phyloP scores from a whole-genome alignment of 2,329 filamentous ascomycete species.

The Neoarthrinium moseri region DNA sequence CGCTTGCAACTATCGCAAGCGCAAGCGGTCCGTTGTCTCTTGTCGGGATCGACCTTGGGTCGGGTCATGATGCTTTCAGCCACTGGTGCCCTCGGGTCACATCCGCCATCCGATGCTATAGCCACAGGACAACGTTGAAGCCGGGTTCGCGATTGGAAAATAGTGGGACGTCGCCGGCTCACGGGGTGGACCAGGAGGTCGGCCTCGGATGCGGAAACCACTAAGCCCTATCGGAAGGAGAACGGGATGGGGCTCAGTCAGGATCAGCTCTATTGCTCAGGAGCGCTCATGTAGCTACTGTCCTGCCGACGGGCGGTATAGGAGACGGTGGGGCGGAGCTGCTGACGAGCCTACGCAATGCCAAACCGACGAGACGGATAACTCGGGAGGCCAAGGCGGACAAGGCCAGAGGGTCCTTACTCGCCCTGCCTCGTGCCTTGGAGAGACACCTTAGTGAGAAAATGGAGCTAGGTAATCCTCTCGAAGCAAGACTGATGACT shows the following conservation, averaged over 20 bases:
- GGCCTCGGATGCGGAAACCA: constrained; percentile 30
- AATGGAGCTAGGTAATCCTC: constrained; percentile 15
- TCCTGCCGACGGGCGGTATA: constrained; percentile 17
- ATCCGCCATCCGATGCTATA: constrained; percentile 31
- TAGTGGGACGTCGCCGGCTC: constrained; percentile 26
- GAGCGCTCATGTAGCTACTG: constrained; percentile 1
- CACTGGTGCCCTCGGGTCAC: constrained; percentile 25
- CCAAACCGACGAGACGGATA: no score
- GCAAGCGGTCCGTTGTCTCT: constrained; percentile 61
- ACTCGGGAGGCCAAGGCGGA: no score
- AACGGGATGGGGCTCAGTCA: not conserved
- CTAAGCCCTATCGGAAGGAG: constrained; percentile 27
- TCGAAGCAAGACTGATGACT: constrained; percentile 13
- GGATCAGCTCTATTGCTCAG: no score
- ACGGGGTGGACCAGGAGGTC: constrained; percentile 21
- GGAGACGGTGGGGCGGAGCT: constrained; percentile 12
- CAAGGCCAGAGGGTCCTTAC: no score
- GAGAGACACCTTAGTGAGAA: not conserved
- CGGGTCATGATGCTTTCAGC: constrained; percentile 41
- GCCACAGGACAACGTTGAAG: constrained; percentile 22
- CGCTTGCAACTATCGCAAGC: constrained; percentile 66
- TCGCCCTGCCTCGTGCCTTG: no score
- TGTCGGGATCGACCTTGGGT: constrained; percentile 55
- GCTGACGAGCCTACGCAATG: no score
- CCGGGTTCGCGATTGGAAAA: constrained; percentile 23